Conservation (phyloP, 345 rosid genomes). For the Populus simonii region DNA sequence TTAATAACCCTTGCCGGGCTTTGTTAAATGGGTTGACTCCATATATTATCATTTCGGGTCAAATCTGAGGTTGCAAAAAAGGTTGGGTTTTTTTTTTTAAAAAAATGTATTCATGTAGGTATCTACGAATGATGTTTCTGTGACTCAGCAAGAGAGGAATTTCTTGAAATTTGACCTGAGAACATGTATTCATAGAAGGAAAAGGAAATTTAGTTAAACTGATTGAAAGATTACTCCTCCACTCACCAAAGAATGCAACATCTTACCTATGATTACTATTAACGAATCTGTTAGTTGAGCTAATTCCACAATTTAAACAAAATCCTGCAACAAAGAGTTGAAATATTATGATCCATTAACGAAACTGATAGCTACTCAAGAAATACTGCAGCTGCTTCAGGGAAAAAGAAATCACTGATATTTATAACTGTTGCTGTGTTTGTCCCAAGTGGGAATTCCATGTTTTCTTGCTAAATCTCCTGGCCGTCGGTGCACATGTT, state of each 20-base stretch:
- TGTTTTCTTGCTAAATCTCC: not conserved
- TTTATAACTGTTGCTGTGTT: not conserved
- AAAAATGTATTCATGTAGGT: too few relatives aligned
- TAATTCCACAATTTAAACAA: not conserved
- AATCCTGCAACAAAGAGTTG: not conserved
- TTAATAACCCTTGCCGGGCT: too few relatives aligned
- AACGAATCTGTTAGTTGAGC: not conserved
- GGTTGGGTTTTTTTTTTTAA: too few relatives aligned
- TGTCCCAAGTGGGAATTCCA: not conserved
- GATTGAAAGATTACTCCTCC: not conserved
- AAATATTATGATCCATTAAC: not conserved
- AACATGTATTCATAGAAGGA: too few relatives aligned
- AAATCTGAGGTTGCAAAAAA: not conserved
- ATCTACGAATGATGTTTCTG: not conserved
- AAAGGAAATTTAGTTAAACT: not conserved
- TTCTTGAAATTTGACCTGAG: too few relatives aligned
- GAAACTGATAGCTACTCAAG: not conserved
- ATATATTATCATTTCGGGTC: too few relatives aligned
- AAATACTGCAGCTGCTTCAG: not conserved
- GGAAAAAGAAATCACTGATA: not conserved
- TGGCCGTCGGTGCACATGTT: not conserved
- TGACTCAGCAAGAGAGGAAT: too few relatives aligned
- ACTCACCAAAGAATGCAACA: not conserved
- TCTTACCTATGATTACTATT: not conserved
- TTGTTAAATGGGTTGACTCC: not conserved